Base-by-base conservation (phyloP, 2,329 filamentous ascomycete species). In the Penicillium sp. region DNA sequence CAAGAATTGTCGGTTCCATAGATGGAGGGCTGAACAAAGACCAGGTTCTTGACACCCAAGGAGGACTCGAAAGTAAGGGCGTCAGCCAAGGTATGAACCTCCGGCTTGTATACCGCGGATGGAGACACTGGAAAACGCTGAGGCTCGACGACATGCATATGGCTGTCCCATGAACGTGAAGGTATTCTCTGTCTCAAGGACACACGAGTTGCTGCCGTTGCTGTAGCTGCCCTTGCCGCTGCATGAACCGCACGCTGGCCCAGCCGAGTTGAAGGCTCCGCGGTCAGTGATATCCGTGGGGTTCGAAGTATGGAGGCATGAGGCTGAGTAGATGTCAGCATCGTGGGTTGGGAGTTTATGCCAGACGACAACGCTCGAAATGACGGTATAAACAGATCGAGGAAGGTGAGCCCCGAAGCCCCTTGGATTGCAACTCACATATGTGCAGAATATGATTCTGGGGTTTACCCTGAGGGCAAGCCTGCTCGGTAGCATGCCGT, bases 91-190 rank as follows among this genome's bases (percentile, higher is more conserved):
- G 78, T 82, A 65, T 85, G 81, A 13, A 78, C 64, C 2, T 70
- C 68, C 3, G 85, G 84, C 18, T 70, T 72, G 72, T 88, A 88
- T 60, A 76, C 73, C 36, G 85, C 84, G 33, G 74, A 67, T 7
- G 76, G 60, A 27, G 77, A 73, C 9, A 86, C 69, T 1, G 83
- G 79, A 66, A 83, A 87, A 7, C 70, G 69, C 19, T 73, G 66
- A 0, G 83, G 83, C 54, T 86, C 83, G 50, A 87, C 77, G 36
- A 88, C 80, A 69, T 88, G 86, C 83, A 88, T 87, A 69, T 88
- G 85, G 52, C 81, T 83, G 68, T 87, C 85, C 85, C 85, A 87
- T 56, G 85, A 69, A 18, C 63, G 56, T 2, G 60, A 47, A n/a
- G 75, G 75, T 24, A 77, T 54, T 50, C 66, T 66, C 33, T 66